A percentile compares a stretch with the other conserved stretches of the same genome.
Evolutionary conservation across 257 asterid species (phyloP).

Genomic region (Penstemon barbatus): DNA sequence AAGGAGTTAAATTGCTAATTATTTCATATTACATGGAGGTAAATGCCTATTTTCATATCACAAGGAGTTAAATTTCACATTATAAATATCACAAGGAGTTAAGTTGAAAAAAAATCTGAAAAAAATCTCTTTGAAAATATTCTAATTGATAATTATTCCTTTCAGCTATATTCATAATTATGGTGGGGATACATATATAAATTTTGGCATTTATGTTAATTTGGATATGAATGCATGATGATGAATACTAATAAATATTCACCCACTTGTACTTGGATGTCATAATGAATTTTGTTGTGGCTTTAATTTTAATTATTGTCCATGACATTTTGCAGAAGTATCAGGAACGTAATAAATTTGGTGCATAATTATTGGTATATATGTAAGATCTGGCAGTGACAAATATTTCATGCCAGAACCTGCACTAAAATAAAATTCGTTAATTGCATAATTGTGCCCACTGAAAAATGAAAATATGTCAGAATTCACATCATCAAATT

Average conservation of each 20-base stretch:
- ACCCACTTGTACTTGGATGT: neutral
- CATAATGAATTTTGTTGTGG: slow-evolving; percentile 11
- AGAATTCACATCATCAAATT: neutral
- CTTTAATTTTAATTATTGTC: slow-evolving; percentile 12
- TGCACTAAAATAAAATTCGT: neutral
- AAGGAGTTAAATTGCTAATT: too few relatives aligned
- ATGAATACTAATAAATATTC: slow-evolving; percentile 7
- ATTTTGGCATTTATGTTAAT: neutral
- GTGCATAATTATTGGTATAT: neutral
- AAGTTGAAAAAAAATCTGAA: too few relatives aligned
- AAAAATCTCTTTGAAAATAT: too few relatives aligned
- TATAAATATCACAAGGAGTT: too few relatives aligned
- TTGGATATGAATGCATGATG: neutral
- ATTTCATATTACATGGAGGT: too few relatives aligned
- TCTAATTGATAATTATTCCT: too few relatives aligned
- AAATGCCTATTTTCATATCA: too few relatives aligned
- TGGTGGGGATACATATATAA: neutral
- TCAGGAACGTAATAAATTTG: slow-evolving; percentile 13
- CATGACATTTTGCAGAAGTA: neutral
- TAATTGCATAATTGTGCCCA: neutral
- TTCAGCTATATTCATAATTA: too few relatives aligned
- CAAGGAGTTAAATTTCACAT: too few relatives aligned
- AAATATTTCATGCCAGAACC: neutral
- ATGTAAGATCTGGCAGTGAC: slow-evolving; percentile 11
- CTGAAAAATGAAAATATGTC: neutral